phyloP scores from a whole-genome alignment of 1,284 basidiomycete species.

The Cryptococcus sp. region DNA sequence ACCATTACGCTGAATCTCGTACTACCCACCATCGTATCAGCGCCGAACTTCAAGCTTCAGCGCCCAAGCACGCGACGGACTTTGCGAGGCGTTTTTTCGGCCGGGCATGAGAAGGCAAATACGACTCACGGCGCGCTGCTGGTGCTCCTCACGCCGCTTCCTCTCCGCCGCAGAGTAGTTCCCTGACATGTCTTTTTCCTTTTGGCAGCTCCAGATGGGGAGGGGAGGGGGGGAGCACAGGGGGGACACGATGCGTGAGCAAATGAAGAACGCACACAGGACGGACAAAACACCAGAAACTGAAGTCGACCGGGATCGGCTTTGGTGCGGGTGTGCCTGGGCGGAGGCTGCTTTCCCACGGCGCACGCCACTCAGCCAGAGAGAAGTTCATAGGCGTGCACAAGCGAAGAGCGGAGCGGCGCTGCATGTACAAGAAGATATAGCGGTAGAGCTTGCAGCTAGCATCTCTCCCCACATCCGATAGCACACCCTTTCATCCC shows the following conservation, averaged over 20 bases:
- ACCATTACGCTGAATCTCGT: slow-evolving; percentile 42
- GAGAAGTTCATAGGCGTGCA: too few relatives aligned
- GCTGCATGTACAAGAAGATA: too few relatives aligned
- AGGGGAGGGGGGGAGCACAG: neutral
- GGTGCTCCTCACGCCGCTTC: slow-evolving; percentile 36
- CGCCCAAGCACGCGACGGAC: neutral
- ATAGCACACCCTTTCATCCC: too few relatives aligned
- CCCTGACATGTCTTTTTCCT: neutral
- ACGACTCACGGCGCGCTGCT: slow-evolving; percentile 33
- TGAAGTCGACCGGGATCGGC: too few relatives aligned
- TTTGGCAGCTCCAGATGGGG: slow-evolving; percentile 10
- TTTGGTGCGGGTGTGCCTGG: too few relatives aligned
- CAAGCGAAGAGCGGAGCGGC: too few relatives aligned
- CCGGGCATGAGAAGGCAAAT: neutral
- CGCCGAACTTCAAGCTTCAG: neutral
- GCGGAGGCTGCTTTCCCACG: too few relatives aligned
- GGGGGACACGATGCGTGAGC: neutral
- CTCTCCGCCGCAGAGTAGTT: slow-evolving; percentile 21
- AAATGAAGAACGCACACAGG: neutral
- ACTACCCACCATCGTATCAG: slow-evolving; percentile 13
- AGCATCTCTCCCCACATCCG: too few relatives aligned
- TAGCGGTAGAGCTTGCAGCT: too few relatives aligned
- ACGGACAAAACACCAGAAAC: neutral
- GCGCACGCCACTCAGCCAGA: too few relatives aligned
- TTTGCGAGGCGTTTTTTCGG: neutral